Percentiles rank a stretch among this genome's conserved stretches.
Evolutionary conservation across 2,329 filamentous ascomycete species (phyloP).

Genomic region (Leptographium lundbergii): DNA sequence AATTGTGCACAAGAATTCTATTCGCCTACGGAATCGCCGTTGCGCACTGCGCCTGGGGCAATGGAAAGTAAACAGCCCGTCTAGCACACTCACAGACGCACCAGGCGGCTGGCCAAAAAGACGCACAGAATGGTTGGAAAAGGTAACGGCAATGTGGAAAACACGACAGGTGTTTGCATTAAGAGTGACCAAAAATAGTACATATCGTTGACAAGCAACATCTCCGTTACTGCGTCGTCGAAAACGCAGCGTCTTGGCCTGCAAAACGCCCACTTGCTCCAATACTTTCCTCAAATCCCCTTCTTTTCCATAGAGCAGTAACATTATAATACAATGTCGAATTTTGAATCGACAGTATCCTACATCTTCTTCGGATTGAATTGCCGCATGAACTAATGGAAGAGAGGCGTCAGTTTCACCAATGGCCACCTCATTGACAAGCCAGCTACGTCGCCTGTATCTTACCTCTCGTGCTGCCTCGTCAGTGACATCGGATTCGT

Average conservation of each 20-base stretch:
- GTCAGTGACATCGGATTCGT: slow-evolving; percentile 51
- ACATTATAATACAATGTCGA: not conserved
- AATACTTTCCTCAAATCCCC: not conserved
- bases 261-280: not conserved
- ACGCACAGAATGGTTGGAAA: not conserved
- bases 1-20: not conserved
- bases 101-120: too few species aligned
- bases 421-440: not conserved
- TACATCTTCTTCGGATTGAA: not conserved
- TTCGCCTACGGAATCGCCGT: not conserved
- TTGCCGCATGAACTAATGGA: not conserved
- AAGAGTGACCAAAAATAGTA: not conserved
- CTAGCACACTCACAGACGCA: not conserved
- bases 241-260: not conserved
- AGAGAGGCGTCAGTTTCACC: not conserved
- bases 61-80: not conserved
- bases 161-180: not conserved
- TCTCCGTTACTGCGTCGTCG: not conserved
- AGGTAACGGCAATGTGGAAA: not conserved
- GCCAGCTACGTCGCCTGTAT: not conserved
- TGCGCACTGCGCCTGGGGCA: not conserved
- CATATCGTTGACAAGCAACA: not conserved
- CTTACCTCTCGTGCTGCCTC: slow-evolving; percentile 56
- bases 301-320: not conserved
- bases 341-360: not conserved